Conservation (phyloP, 805 yeast species). For the Candida qinlingensis region DNA sequence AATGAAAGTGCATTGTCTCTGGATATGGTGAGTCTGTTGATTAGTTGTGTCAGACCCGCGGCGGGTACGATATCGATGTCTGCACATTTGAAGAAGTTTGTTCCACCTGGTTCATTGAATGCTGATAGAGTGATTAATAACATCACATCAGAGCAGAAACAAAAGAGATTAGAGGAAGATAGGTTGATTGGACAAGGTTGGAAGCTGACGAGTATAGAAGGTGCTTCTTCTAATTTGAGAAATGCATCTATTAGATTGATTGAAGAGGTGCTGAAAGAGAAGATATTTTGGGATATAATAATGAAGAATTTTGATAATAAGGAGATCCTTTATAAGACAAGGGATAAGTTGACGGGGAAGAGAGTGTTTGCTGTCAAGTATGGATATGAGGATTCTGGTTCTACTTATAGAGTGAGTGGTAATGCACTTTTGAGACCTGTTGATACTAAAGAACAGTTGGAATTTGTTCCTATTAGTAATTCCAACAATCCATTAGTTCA, state of each 20-base stretch:
- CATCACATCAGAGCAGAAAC: slow-evolving; percentile 18
- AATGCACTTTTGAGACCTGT: slow-evolving; percentile 62
- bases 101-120: slow-evolving; percentile 70
- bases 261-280: slow-evolving; percentile 55
- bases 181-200: slow-evolving; percentile 52
- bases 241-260: slow-evolving; percentile 46
- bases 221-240: slow-evolving; percentile 47
- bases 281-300: slow-evolving; percentile 56
- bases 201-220: slow-evolving; percentile 68
- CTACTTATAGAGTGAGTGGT: slow-evolving; percentile 61
- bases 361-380: slow-evolving; percentile 71
- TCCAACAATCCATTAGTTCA: slow-evolving; percentile 21
- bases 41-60: slow-evolving; percentile 78
- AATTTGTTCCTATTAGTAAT: slow-evolving; percentile 32
- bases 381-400: slow-evolving; percentile 91
- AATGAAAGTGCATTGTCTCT: slow-evolving; percentile 86
- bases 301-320: slow-evolving; percentile 27
- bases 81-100: slow-evolving; percentile 67
- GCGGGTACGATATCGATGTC: slow-evolving; percentile 87
- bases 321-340: slow-evolving; percentile 65
- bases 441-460: slow-evolving; percentile 33
- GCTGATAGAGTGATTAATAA: slow-evolving; percentile 30
- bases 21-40: slow-evolving; percentile 79
- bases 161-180: slow-evolving; percentile 18
- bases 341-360: slow-evolving; percentile 49